Base-by-base conservation (phyloP, 176 grass and related monocot species). In the Oropetium thomaeum region DNA sequence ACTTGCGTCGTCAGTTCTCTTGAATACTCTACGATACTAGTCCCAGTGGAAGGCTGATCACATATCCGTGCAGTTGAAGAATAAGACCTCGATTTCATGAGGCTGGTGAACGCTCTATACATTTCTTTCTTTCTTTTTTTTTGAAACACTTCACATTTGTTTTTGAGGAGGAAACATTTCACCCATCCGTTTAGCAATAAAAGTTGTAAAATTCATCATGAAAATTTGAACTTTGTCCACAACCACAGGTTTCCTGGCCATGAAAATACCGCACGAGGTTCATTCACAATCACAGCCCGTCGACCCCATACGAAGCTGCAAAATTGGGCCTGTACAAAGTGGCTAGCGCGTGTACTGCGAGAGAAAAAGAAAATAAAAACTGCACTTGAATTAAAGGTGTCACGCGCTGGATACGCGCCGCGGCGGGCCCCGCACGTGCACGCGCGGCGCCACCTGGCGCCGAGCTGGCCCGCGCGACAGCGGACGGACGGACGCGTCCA, bases 381-480 rank as follows among this genome's bases (percentile, higher is more conserved):
- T 12, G 27, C 8, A 7, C 2, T 20, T 11, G 23, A 65, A 28
- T 57, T 52, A 29, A 27, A 34, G 39, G 74, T 78, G 74, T 78
- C 61, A 73, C 41, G 51, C 42, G 34, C 39, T 1, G 25, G 73
- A 67, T 77, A 38, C 31, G 10, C 45, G 8, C 34, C 0, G 6
- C 4, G 40, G 47, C 49, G 59, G 75, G 85, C 41, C 69, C 44
- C n/a, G 60, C 80, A 83, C 69, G 62, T 47, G 86, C 35, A 32
- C 39, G 11, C 60, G 42, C 38, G 27, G 2, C 15, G 60, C 61
- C 79, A 87, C 74, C 79, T 78, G 79, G 67, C 70, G 16, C 83
- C 83, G 77, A 68, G 70, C 42, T 69, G 70, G 83, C 69, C 73
- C 69, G 55, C 19, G 70, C 42, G 54, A 71, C 62, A 42, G 10